Evolutionary conservation across 129 eudicot species (phyloP).

Genomic region (Tagetes patula): DNA sequence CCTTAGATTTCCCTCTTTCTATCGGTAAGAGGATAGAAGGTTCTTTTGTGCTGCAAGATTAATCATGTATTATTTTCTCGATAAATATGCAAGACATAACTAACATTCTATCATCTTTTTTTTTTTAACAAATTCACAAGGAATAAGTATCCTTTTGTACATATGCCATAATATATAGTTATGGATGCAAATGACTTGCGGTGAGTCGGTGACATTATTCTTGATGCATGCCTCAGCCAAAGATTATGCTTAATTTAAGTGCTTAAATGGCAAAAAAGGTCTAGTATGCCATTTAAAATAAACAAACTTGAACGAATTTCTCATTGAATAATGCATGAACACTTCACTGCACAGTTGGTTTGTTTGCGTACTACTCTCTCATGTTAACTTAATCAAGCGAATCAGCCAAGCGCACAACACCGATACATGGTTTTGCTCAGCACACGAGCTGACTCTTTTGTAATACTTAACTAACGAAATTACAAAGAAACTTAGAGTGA

Average conservation of each 20-base stretch:
- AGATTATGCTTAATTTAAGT: neutral
- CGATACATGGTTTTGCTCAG: too few relatives aligned
- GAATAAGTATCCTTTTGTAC: neutral
- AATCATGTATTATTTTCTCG: conserved; percentile 22
- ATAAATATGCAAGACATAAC: conserved; percentile 19
- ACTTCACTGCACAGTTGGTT: too few relatives aligned
- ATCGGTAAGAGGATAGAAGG: conserved; percentile 79
- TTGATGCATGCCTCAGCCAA: neutral
- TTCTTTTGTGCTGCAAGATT: conserved; percentile 81
- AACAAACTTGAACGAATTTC: too few relatives aligned
- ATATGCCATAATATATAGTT: neutral
- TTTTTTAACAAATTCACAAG: neutral
- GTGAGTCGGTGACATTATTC: neutral
- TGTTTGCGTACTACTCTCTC: too few relatives aligned
- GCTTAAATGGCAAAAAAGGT: neutral
- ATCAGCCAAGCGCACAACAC: too few relatives aligned
- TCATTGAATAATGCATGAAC: too few relatives aligned
- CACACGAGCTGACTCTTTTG: too few relatives aligned
- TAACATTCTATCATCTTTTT: conserved; percentile 28
- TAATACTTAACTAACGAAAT: too few relatives aligned
- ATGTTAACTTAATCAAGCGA: too few relatives aligned
- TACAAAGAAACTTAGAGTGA: too few relatives aligned
- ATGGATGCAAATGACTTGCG: conserved; percentile 18
- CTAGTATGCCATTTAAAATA: too few relatives aligned
- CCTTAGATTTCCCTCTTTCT: conserved; percentile 56